Percentiles rank a stretch among this genome's conserved stretches.
phyloP scores from a whole-genome alignment of 2,329 filamentous ascomycete genomes.

The Metarhizium humberi region DNA sequence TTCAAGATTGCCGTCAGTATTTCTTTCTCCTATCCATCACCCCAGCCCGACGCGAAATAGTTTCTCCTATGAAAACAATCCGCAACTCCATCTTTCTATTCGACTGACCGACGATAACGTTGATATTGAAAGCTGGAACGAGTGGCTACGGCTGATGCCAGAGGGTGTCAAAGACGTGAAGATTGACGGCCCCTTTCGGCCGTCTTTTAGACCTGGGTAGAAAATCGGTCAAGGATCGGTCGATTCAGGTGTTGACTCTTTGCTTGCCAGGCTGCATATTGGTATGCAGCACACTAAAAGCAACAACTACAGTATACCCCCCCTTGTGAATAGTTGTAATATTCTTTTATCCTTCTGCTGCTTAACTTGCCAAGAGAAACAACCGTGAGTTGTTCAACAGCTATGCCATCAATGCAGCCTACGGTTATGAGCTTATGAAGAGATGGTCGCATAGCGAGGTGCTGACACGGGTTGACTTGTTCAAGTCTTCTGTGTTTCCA shows the following conservation, averaged over 20 bases:
- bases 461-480: not conserved
- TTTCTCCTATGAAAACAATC: slow-evolving; percentile 32
- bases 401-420: not conserved
- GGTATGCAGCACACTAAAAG: not conserved
- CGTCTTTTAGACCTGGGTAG: slow-evolving; percentile 10
- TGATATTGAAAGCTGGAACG: slow-evolving; percentile 44
- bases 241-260: not conserved
- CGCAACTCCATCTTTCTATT: slow-evolving; percentile 41
- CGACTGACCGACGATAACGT: slow-evolving; percentile 41
- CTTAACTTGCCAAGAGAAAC: not conserved
- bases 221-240: not conserved
- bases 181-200: slow-evolving; percentile 40
- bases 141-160: slow-evolving; percentile 50
- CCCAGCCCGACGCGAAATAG: slow-evolving; percentile 27
- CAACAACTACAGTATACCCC: not conserved
- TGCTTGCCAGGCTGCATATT: not conserved
- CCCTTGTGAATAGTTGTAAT: not conserved
- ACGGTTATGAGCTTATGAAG: not conserved
- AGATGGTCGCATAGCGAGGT: not conserved
- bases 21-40: slow-evolving; percentile 41
- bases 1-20: slow-evolving; percentile 44
- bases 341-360: not conserved
- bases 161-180: slow-evolving; percentile 46
- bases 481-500: not conserved
- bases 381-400: not conserved